Percentiles rank a stretch among this genome's conserved stretches.
Evolutionary conservation across 2,329 filamentous ascomycete genomes (phyloP).

Genomic region (Penicillium sp.): DNA sequence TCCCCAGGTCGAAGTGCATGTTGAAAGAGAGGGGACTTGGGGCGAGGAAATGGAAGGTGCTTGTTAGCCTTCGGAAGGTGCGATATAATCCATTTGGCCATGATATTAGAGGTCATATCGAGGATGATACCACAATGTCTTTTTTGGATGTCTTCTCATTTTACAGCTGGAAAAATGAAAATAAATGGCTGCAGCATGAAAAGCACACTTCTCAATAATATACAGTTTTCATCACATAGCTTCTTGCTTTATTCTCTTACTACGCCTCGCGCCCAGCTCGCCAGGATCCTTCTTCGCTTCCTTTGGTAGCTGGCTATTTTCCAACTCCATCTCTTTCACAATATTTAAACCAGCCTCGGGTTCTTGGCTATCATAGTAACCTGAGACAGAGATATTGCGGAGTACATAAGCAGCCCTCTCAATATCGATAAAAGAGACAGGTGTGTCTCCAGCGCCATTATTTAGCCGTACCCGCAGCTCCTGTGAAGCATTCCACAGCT

Average conservation of each 20-base stretch:
- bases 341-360: not conserved
- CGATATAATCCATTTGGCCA: not conserved
- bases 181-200: not conserved
- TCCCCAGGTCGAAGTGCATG: no score
- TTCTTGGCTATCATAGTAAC: conserved; percentile 7
- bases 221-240: not conserved
- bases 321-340: not conserved
- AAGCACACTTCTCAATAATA: not conserved
- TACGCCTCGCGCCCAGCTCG: not conserved
- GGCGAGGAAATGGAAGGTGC: not conserved
- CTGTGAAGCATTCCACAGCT: conserved; percentile 32
- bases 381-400: conserved; percentile 34
- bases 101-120: not conserved
- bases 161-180: not conserved
- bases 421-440: conserved; percentile 34
- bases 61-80: not conserved
- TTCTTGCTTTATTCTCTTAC: not conserved
- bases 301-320: not conserved
- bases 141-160: not conserved
- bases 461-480: conserved; percentile 28
- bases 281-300: not conserved
- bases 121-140: not conserved
- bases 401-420: conserved; percentile 43
- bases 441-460: not conserved
- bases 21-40: no score